Evolutionary conservation across 805 yeast genomes (phyloP).

Genomic region (Suhomyces emberorum): DNA sequence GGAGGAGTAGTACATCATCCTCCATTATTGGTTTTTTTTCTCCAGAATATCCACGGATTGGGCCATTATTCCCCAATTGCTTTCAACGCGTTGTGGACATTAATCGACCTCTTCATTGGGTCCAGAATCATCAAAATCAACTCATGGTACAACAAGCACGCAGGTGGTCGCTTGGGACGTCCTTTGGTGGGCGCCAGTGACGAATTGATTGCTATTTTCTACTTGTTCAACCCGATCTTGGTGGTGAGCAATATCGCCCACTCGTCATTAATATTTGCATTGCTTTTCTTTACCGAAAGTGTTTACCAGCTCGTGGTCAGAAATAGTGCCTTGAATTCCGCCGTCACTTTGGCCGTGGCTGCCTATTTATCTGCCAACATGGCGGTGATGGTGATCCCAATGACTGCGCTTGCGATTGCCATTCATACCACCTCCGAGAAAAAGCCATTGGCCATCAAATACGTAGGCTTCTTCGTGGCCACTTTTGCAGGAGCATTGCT

Average conservation of each 20-base stretch:
- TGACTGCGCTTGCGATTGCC: slow-evolving; percentile 37
- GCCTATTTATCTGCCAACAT: slow-evolving; percentile 65
- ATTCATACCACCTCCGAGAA: slow-evolving; percentile 7
- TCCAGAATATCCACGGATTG: slow-evolving; percentile 35
- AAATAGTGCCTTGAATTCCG: slow-evolving; percentile 40
- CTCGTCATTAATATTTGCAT: slow-evolving; percentile 61
- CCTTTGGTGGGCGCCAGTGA: slow-evolving; percentile 27
- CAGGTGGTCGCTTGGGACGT: slow-evolving; percentile 11
- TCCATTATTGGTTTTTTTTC: slow-evolving; percentile 60
- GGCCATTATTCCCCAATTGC: slow-evolving; percentile 8
- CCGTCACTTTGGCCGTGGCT: slow-evolving; percentile 57
- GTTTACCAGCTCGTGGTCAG: slow-evolving; percentile 42
- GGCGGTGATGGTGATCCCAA: slow-evolving; percentile 55
- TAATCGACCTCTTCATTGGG: slow-evolving; percentile 58
- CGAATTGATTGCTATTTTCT: slow-evolving; percentile 56
- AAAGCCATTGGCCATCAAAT: slow-evolving; percentile 6
- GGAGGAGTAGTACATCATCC: slow-evolving; percentile 90
- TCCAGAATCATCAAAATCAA: slow-evolving; percentile 50
- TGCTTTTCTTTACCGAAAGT: slow-evolving; percentile 52
- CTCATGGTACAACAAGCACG: slow-evolving; percentile 32
- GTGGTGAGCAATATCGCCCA: slow-evolving; percentile 64
- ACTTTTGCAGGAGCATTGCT: slow-evolving; percentile 17
- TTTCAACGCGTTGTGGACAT: slow-evolving; percentile 49
- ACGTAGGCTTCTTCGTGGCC: slow-evolving; percentile 16
- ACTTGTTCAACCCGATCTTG: slow-evolving; percentile 78